Base-by-base conservation (phyloP, 108 stramenopile species). In the Cyclotella kingstonii region DNA sequence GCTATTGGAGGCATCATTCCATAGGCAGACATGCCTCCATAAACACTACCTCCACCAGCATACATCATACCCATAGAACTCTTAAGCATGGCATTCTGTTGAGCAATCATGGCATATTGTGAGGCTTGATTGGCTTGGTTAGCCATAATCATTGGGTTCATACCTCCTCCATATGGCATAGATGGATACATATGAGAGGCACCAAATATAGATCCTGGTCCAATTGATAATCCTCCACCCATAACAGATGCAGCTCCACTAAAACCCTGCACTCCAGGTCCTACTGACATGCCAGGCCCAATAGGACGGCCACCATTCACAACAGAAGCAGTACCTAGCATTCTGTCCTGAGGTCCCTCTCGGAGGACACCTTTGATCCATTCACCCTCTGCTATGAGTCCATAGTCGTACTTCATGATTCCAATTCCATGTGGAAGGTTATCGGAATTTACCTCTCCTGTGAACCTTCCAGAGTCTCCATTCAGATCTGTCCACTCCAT, bases 341-440 rank as follows among this genome's bases (percentile, higher is more conserved):
- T 78, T 60, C 83, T 79, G 76, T 71, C 76, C 54, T 42, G 56
- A 10, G 66, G 66, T 14, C 56, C 56, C 49, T 68, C 66, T 22
- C 59, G 58, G 39, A 68, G 42, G 11, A 68, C 43, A 5, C 86
- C 86, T 18, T 65, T 48, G 30, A 60, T 64, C 86, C 86, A 87
- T 29, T 80, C 81, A 10, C 86, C 86, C 23, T 73, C 63, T 26
- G 81, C 83, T 39, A 71, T 63, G 9, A 83, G 71, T 47, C 79
- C 81, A 63, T 73, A 71, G 23, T 84, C 79, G 52, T 84, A 87
- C 40, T 68, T 68, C 86, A 87, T 87, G 12, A 50, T 66, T 1
- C 86, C 86, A 45, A 39, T 41, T 17, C 81, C 83, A 68, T 84
- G 81, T 4, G 86, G 86, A 27, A 60, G 35, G 35, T 45, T 41